Evolutionary conservation across 345 rosid genomes (phyloP), one percentile per base, ranked within the genome.

Genomic region (Corchorus capsularis): DNA sequence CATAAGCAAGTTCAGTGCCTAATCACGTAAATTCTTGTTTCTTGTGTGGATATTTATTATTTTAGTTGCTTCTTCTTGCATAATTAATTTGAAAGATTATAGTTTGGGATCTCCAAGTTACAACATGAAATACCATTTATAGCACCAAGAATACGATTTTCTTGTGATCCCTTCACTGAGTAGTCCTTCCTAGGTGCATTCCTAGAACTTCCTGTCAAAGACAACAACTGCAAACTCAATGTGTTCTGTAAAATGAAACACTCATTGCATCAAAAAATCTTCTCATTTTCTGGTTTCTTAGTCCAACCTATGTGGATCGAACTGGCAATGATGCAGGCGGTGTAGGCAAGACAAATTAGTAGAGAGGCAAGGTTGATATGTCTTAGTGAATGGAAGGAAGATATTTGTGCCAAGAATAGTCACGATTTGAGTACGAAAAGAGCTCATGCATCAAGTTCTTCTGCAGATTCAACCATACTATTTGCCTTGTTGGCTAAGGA

Each of bases 361-460:
- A 87, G 77, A 16, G 90, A 87, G 43, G 85, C 76, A 37, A 90
- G 84, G 64, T 88, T 90, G 75, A 90, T 87, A 69, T 85, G 84
- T 62, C 94, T 82, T 39, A 88, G 79, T 8, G 92, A 88, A 70
- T 88, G 92, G 81, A 88, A 88, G 27, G 94, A 90, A 47, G 94
- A 92, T 15, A 84, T 60, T 80, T 90, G 94, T 41, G 92, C 92
- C 43, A 88, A 67, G 41, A 84, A 4, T 16, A 87, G 73, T 0
- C 52, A 6, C 27, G 87, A 81, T 57, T 84, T 79, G 61, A 84
- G 87, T 17, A 84, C 84, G 69, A 84, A 84, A 4, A 81, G 63
- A 27, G 84, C 84, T 57, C 87, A 82, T 17, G 84, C 83, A 65
- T 84, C 84, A 79, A 84, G 87, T 72, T 78, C 80, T 80, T 63